Conservation (phyloP, 345 rosid genomes). For the Rhizophora mangle region DNA sequence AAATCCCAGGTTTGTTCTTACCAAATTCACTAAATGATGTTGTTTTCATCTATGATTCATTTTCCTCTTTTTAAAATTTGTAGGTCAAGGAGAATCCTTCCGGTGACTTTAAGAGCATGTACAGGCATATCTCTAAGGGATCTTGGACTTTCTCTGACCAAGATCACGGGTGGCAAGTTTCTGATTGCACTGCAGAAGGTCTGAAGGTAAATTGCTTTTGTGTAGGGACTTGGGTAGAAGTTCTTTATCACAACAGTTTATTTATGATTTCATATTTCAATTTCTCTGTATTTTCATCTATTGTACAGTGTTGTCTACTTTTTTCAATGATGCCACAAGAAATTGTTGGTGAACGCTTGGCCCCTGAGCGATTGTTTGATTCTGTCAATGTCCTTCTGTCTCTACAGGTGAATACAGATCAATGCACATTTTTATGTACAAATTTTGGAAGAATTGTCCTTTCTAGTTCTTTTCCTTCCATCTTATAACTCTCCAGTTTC, state of each 20-base stretch:
- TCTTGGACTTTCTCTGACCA: constrained; percentile 88
- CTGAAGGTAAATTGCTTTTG: constrained; percentile 48
- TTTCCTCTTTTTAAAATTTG: too few species aligned
- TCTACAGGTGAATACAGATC: constrained; percentile 39
- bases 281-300: not conserved
- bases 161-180: constrained; percentile 95
- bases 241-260: too few species aligned
- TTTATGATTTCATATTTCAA: too few species aligned
- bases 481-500: not conserved
- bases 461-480: not conserved
- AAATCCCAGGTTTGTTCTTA: constrained; percentile 58
- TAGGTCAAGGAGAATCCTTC: constrained; percentile 66
- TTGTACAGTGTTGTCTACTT: constrained; percentile 52
- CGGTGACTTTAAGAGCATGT: constrained; percentile 32
- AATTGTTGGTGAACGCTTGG: constrained; percentile 57
- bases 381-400: constrained; percentile 58
- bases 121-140: constrained; percentile 86
- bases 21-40: too few species aligned
- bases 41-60: too few species aligned
- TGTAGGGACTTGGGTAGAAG: not conserved
- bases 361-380: constrained; percentile 47
- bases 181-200: constrained; percentile 90
- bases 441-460: not conserved
- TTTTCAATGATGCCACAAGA: constrained; percentile 67
- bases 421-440: too few species aligned